Conservation (phyloP, 2,329 filamentous ascomycete species). For the Nemania sp. region DNA sequence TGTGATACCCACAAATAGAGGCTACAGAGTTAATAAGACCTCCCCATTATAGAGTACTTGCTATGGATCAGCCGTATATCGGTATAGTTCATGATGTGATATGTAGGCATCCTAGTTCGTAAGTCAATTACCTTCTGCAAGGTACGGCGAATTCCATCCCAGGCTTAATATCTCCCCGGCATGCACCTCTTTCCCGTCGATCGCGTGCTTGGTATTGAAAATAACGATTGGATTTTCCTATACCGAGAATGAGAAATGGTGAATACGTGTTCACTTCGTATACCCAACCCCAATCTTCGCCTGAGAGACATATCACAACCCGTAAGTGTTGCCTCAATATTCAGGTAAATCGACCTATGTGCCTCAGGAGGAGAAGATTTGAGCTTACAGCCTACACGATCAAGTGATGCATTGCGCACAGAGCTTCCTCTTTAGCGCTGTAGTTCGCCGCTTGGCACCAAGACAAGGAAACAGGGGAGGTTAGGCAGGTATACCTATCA, state of each 20-base stretch:
- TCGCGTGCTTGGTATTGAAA: background rate
- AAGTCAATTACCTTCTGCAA: conserved; percentile 3
- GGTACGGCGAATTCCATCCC: conserved; percentile 5
- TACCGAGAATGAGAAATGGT: background rate
- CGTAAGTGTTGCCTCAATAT: background rate
- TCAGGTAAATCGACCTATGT: background rate
- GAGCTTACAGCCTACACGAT: background rate
- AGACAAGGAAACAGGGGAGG: background rate
- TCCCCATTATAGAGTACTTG: background rate
- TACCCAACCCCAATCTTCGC: background rate
- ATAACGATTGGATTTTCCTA: background rate
- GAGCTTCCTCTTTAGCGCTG: conserved; percentile 5
- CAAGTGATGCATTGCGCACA: conserved; percentile 10
- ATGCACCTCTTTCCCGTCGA: background rate
- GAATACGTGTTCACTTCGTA: background rate
- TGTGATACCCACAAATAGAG: conserved; percentile 6
- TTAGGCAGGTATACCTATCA: background rate
- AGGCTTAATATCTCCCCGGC: background rate
- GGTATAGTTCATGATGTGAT: conserved; percentile 18
- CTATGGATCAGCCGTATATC: background rate
- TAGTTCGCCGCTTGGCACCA: conserved; percentile 10
- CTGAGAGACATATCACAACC: background rate
- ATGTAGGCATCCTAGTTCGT: conserved; percentile 7
- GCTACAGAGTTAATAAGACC: background rate
- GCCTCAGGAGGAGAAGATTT: background rate